These are phyloP conservation scores for Malassezia vespertilionis DNA, from an alignment of 1,284 basidiomycete species.

Conservation along the genomic window DNA sequence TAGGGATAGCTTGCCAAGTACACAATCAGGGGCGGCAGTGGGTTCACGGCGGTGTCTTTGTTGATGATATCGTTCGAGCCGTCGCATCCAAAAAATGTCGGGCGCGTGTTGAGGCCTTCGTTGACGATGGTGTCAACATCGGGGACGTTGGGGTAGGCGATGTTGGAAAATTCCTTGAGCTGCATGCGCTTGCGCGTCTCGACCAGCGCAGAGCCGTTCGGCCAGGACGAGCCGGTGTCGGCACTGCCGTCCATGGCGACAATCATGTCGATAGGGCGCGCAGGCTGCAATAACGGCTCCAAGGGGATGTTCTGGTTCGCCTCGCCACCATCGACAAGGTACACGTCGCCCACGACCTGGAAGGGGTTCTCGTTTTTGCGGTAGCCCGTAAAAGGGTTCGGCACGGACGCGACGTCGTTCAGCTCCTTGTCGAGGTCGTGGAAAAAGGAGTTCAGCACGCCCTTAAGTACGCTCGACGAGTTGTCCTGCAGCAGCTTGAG, in stretches of 20 bases:
- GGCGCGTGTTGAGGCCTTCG: slow-evolving; percentile 58
- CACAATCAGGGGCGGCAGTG: slow-evolving; percentile 48
- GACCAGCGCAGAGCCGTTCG: slow-evolving; percentile 54
- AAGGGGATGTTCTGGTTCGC: slow-evolving; percentile 56
- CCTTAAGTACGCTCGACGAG: slow-evolving; percentile 22
- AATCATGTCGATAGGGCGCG: slow-evolving; percentile 58
- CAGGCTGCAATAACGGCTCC: slow-evolving; percentile 57
- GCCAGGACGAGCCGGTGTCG: slow-evolving; percentile 55
- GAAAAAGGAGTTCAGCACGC: slow-evolving; percentile 25
- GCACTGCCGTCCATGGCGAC: slow-evolving; percentile 60
- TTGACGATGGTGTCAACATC: slow-evolving; percentile 54
- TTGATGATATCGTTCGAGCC: slow-evolving; percentile 45
- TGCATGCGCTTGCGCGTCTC: slow-evolving; percentile 38
- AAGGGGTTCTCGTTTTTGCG: slow-evolving; percentile 26
- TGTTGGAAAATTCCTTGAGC: slow-evolving; percentile 21
- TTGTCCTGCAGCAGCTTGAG: slow-evolving; percentile 19
- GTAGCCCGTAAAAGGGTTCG: slow-evolving; percentile 50
- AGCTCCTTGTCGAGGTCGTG: slow-evolving; percentile 29
- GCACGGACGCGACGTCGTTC: slow-evolving; percentile 50
- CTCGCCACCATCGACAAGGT: slow-evolving; percentile 36
- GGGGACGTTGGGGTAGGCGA: slow-evolving; percentile 50
- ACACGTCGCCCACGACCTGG: slow-evolving; percentile 25
- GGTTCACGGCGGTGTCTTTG: slow-evolving; percentile 28
- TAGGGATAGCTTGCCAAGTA: slow-evolving; percentile 52
- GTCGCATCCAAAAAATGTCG: slow-evolving; percentile 65